phyloP scores from a whole-genome alignment of 1,284 basidiomycete species.

The Tetrapyrgos nigripes region DNA sequence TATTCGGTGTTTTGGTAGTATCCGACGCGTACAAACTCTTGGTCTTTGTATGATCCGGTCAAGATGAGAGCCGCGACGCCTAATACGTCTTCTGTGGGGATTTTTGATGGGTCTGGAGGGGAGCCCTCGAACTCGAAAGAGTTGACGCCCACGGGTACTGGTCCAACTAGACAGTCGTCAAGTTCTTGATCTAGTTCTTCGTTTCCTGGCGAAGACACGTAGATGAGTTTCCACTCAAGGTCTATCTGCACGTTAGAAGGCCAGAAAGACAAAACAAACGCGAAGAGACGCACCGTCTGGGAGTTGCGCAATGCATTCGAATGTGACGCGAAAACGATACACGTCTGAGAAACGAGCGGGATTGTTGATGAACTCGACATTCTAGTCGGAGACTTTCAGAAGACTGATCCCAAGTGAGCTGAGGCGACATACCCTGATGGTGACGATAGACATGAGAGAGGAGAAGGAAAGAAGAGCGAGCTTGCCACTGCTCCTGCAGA shows the following conservation, averaged over 20 bases:
- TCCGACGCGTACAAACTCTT: slow-evolving; percentile 98
- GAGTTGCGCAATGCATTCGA: slow-evolving; percentile 95
- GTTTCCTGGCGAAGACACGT: slow-evolving; percentile 93
- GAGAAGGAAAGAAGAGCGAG: too few relatives aligned
- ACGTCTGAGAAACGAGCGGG: slow-evolving; percentile 91
- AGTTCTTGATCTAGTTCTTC: slow-evolving; percentile 95
- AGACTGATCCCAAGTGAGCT: not conserved
- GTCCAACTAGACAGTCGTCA: slow-evolving; percentile 95
- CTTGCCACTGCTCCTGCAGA: too few relatives aligned
- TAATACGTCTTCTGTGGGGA: slow-evolving; percentile 84
- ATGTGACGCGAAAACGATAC: slow-evolving; percentile 96
- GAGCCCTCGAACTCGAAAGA: slow-evolving; percentile 95
- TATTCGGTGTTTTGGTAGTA: slow-evolving; percentile 99
- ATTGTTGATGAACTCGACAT: slow-evolving; percentile 92
- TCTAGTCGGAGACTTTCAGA: slow-evolving; percentile 44
- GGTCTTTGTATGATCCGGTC: slow-evolving; percentile 90
- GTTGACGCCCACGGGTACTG: slow-evolving; percentile 94
- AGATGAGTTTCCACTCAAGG: slow-evolving; percentile 97
- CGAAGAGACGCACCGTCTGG: slow-evolving; percentile 73
- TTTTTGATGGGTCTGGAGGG: slow-evolving; percentile 73
- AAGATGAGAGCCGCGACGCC: slow-evolving; percentile 92
- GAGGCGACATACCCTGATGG: slow-evolving; percentile 58
- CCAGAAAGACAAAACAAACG: not conserved
- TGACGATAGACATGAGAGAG: slow-evolving; percentile 68
- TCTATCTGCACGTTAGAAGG: slow-evolving; percentile 54